Base-by-base conservation (phyloP, 331 rosid species). In the Ulmus americana region DNA sequence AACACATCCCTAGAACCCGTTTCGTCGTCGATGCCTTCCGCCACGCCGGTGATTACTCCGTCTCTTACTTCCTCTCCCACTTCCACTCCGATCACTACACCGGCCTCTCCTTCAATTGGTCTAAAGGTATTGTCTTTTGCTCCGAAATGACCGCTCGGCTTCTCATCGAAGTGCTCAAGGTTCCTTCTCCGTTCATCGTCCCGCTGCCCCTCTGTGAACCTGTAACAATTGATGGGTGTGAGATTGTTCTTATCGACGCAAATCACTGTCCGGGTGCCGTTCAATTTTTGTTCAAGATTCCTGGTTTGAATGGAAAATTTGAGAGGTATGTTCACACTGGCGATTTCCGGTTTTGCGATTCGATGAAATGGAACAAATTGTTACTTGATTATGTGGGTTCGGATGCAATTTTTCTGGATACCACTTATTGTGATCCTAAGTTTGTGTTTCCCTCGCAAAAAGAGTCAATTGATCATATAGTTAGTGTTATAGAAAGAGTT, bases 231-330 rank as follows among this genome's bases (percentile, higher is more conserved):
- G 97, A 88, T 35, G 95, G 87, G 28, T 61, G 79, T 10, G 65
- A 72, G 45, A 63, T 88, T 46, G 71, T 74, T 0, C 92, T 91
- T 1, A 7, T 91, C 6, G 88, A 88, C 57, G 97, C 96, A 4
- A 91, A 91, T 35, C 97, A 91, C 68, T 91, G 94, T 52, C 92
- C 95, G 0, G 96, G 96, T 18, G 96, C 97, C 3, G 95, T 88
- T 10, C 96, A 88, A 46, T 91, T 91, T 64, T 67, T 91, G 64
- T 91, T 88, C 69, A 71, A 74, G 39, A 50, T 86, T 63, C 84
- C 86, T 7, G 16, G 14, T 48, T 22, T 12, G 16, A 44, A 64
- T 22, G 78, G 78, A 8, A 59, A 54, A 39, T 59, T 38, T 12
- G 77, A 69, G 66, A 84, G 90, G 82, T 91, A 84, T 46, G 82